These are phyloP conservation scores for Malania oleifera DNA, from an alignment of 164 flowering plant species.

Conservation along the genomic window DNA sequence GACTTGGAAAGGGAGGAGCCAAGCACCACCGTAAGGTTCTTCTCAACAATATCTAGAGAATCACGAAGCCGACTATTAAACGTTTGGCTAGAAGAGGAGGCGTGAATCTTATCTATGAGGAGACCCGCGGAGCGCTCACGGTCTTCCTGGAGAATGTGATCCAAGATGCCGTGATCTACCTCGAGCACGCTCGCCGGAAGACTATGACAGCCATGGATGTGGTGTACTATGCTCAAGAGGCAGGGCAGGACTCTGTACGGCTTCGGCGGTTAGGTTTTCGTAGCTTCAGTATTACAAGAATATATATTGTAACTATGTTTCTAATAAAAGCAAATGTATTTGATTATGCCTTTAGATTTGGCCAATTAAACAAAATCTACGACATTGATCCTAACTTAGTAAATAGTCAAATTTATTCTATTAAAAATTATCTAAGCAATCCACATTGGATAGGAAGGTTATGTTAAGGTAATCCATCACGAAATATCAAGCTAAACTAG, in stretches of 20 bases:
- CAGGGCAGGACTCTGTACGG: constrained; percentile 36
- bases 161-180: constrained; percentile 34
- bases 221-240: constrained; percentile 30
- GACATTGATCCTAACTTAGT: too few relatives aligned
- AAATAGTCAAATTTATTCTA: too few relatives aligned
- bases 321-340: too few relatives aligned
- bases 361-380: too few relatives aligned
- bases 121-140: constrained; percentile 31
- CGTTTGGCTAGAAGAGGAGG: constrained; percentile 30
- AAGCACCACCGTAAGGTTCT: constrained; percentile 32
- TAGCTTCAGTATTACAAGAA: too few relatives aligned
- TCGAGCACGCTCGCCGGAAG: constrained; percentile 31
- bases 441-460: too few relatives aligned
- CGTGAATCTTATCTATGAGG: constrained; percentile 32
- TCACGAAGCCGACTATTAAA: constrained; percentile 25
- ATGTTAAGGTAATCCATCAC: too few relatives aligned
- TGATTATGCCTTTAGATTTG: too few relatives aligned
- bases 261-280: constrained; percentile 28
- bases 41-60: constrained; percentile 27
- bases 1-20: constrained; percentile 30
- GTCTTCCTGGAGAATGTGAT: constrained; percentile 36
- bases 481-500: too few relatives aligned
- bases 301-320: too few relatives aligned
- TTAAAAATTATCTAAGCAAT: too few relatives aligned
- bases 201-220: constrained; percentile 42